A percentile compares a stretch with the other conserved stretches of the same genome.
Conservation (phyloP, 192 early-diverging fungal genomes). For the Phlyctochytrium arcticum region DNA sequence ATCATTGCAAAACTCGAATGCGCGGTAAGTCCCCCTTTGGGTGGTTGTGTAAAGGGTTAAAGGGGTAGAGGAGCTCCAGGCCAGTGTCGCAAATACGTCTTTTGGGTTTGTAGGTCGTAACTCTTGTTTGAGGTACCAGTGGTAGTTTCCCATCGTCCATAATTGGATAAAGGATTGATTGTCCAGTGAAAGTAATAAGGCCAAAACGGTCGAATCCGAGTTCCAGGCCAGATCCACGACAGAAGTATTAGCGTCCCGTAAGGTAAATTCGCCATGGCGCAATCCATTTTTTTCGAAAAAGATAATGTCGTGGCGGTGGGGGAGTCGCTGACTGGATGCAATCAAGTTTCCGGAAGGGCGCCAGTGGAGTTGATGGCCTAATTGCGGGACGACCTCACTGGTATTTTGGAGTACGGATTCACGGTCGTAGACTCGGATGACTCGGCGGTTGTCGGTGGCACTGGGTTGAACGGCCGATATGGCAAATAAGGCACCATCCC, state of each 20-base stretch:
- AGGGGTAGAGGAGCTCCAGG: conserved; percentile 81
- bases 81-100: conserved; percentile 43
- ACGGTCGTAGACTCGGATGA: conserved; percentile 77
- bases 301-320: conserved; percentile 78
- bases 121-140: conserved; percentile 95
- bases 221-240: conserved; percentile 77
- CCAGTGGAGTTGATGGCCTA: conserved; percentile 81
- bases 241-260: conserved; percentile 53
- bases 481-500: conserved; percentile 80
- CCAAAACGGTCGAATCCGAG: conserved; percentile 81
- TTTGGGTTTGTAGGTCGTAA: conserved; percentile 41
- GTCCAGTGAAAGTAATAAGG: conserved; percentile 52
- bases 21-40: conserved; percentile 31
- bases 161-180: conserved; percentile 63
- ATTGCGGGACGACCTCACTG: conserved; percentile 68
- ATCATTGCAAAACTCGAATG: conserved; percentile 35
- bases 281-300: conserved; percentile 96
- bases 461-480: conserved; percentile 64
- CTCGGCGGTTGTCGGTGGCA: conserved; percentile 53
- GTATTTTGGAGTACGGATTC: conserved; percentile 81
- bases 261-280: conserved; percentile 85
- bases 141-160: conserved; percentile 92
- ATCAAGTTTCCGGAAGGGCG: conserved; percentile 81
- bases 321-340: conserved; percentile 69
- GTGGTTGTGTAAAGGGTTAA: conserved; percentile 52